Percentiles rank a stretch among this genome's conserved stretches.
Conservation (phyloP, 306 rosid species). For the Vigna trinervia region DNA sequence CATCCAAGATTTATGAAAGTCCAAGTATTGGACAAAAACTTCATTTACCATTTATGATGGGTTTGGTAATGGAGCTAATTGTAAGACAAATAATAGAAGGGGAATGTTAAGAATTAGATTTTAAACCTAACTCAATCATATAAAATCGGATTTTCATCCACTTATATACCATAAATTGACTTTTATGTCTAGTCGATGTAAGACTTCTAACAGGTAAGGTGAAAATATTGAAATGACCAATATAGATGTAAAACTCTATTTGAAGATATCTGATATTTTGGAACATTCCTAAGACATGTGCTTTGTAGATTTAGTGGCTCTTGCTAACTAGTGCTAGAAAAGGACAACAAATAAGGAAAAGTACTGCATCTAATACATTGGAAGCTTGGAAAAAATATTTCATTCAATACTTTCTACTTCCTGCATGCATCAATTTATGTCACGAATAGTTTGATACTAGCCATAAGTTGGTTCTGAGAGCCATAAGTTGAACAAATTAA, state of each 20-base stretch:
- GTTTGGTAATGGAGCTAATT: conserved; percentile 2
- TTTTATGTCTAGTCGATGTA: too few relatives aligned
- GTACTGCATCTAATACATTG: too few relatives aligned
- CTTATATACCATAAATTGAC: too few relatives aligned
- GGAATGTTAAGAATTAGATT: too few relatives aligned
- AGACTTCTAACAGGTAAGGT: neutral
- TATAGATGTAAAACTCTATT: conserved; percentile 1
- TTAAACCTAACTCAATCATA: too few relatives aligned
- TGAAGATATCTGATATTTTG: neutral
- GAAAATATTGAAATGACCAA: conserved; percentile 6
- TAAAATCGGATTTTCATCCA: too few relatives aligned
- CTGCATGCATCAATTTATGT: neutral
- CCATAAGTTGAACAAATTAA: neutral
- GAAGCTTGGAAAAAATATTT: too few relatives aligned
- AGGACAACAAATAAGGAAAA: neutral
- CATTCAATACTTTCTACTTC: neutral
- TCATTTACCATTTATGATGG: neutral
- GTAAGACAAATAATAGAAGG: neutral
- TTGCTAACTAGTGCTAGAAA: neutral
- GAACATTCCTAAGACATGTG: neutral
- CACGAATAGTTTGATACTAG: too few relatives aligned
- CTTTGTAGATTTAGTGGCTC: neutral
- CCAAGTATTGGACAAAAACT: neutral
- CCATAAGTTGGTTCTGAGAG: neutral
- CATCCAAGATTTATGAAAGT: neutral